Conservation (phyloP, 148 eudicot species). For the Mesembryanthemum crystallinum region DNA sequence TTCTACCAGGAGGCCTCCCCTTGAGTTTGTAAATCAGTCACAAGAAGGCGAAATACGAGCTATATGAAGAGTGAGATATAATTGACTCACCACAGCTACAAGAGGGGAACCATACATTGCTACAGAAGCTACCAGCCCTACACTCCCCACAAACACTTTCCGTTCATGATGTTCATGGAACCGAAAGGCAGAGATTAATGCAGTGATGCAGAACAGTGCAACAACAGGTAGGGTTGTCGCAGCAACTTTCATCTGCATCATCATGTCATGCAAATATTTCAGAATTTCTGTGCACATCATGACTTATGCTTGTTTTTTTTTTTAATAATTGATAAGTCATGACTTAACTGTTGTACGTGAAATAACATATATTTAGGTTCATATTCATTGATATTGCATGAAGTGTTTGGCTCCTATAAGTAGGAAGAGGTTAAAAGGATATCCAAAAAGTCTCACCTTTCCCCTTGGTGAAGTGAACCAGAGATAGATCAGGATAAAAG, state of each 20-base stretch:
- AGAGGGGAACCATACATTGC: conserved; percentile 67
- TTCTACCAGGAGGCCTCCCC: neutral
- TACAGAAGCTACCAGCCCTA: conserved; percentile 57
- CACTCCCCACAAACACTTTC: conserved; percentile 61
- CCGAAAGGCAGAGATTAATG: conserved; percentile 42
- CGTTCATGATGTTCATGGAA: conserved; percentile 55
- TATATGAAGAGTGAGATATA: neutral
- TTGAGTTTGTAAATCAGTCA: neutral
- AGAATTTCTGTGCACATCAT: neutral
- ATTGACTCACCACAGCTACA: conserved; percentile 55
- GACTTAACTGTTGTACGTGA: too few relatives aligned
- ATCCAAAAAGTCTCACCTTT: conserved; percentile 45
- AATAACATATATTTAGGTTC: neutral
- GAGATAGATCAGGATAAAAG: conserved; percentile 55
- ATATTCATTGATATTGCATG: neutral
- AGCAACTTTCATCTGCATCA: conserved; percentile 61
- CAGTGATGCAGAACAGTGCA: conserved; percentile 28
- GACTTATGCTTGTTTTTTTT: neutral
- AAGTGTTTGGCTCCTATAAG: neutral
- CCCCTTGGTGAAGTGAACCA: conserved; percentile 54
- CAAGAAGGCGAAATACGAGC: neutral
- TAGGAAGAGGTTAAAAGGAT: neutral
- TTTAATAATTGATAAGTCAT: neutral
- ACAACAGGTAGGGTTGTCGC: conserved; percentile 33
- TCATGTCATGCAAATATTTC: conserved; percentile 14